Base-by-base conservation (phyloP, 306 rosid species). In the Sphenostylis stenocarpa region DNA sequence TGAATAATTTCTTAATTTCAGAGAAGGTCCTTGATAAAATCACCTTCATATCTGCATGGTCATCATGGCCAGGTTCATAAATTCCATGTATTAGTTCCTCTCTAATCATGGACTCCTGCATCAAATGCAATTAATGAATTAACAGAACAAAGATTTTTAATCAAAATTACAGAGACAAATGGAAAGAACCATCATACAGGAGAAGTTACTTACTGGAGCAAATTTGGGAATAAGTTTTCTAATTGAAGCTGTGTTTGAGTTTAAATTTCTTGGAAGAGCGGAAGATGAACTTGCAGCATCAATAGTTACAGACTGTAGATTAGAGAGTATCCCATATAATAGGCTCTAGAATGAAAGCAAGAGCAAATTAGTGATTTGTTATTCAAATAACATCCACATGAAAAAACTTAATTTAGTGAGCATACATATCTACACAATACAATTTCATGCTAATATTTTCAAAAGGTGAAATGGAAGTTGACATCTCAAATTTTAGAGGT, bases 231-330 rank as follows among this genome's bases (percentile, higher is more conserved):
- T 87, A 79, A 85, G 87, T 56, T 89, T 72, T 6, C 79, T 80
- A 57, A 92, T 91, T 52, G 90, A 85, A 64, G 86, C 80, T 24
- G 82, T 24, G 45, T 77, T 78, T 21, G 56, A 67, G 14, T 43
- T 77, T 20, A 93, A 81, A 77, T 80, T 67, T 70, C 69, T 77
- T 19, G 83, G 86, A 85, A 86, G 87, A 80, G 87, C 90, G 58
- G 95, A 90, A 72, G 98, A 95, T 51, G 99, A 92, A 88, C 96
- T 87, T 31, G 97, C 93, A 79, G 89, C 86, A 60, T 85, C 86
- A 71, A 77, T 48, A 72, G 87, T 87, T 12, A 77, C 78, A 80
- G 97, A 68, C 70, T 23, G 96, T 71, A 92, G 85, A 60, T 88
- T 85, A 12, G 93, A 78, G 51, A 95, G 82, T 81, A 95, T 86